phyloP scores from a whole-genome alignment of 768 basidiomycete species.

The Tremella yokohamensis region DNA sequence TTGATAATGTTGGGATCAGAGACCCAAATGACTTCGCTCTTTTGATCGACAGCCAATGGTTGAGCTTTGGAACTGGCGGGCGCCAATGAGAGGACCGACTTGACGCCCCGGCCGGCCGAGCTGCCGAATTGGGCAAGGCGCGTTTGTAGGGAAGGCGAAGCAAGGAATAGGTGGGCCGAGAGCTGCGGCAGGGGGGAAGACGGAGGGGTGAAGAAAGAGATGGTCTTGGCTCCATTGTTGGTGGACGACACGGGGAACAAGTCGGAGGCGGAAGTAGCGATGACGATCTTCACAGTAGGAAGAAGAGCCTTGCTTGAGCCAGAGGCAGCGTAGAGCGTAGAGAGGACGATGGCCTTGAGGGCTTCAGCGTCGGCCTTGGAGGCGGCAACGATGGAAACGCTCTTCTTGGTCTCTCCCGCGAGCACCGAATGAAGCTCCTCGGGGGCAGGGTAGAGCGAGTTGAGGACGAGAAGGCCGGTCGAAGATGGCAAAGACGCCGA shows the following conservation, averaged over 20 bases:
- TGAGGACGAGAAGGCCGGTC: slow-evolving; percentile 24
- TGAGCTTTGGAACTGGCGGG: slow-evolving; percentile 34
- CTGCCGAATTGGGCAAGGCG: slow-evolving; percentile 49
- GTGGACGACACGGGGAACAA: slow-evolving; percentile 4
- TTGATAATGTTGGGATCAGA: slow-evolving; percentile 74
- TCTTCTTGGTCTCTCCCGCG: slow-evolving; percentile 22
- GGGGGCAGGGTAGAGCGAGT: slow-evolving; percentile 30
- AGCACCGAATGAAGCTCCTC: slow-evolving; percentile 36
- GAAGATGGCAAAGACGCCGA: slow-evolving; percentile 10
- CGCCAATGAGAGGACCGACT: slow-evolving; percentile 51
- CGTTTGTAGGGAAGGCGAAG: slow-evolving; percentile 53
- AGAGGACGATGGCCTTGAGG: slow-evolving; percentile 26
- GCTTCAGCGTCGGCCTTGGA: background rate
- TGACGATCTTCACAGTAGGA: slow-evolving; percentile 38
- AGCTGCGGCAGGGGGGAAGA: slow-evolving; percentile 58
- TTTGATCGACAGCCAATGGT: slow-evolving; percentile 56
- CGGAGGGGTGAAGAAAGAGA: slow-evolving; percentile 64
- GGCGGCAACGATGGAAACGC: slow-evolving; percentile 13
- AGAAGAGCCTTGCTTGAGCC: slow-evolving; percentile 29
- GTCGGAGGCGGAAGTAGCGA: slow-evolving; percentile 19
- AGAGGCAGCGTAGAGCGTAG: slow-evolving; percentile 43
- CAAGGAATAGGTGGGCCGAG: slow-evolving; percentile 51
- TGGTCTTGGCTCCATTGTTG: slow-evolving; percentile 53
- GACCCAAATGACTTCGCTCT: slow-evolving; percentile 63
- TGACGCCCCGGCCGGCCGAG: slow-evolving; percentile 47